Percentiles rank a stretch among this genome's conserved stretches.
phyloP scores from a whole-genome alignment of 331 rosid species.

The Saraca asoca region DNA sequence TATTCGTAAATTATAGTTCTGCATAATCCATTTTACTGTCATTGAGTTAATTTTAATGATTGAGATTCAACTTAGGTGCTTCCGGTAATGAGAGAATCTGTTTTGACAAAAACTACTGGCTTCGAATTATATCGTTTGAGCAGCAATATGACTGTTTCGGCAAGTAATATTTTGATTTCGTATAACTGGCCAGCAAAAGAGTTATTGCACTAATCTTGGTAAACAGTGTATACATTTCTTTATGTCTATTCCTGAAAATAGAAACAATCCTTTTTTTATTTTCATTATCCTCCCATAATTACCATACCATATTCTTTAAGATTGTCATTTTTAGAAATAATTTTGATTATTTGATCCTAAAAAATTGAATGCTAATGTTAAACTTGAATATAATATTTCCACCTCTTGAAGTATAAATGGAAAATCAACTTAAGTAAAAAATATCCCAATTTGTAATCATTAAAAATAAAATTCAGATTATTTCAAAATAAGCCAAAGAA shows the following conservation, averaged over 20 bases:
- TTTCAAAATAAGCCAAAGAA: constrained; percentile 13
- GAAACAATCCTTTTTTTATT: neutral
- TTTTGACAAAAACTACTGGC: constrained; percentile 90
- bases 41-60: constrained; percentile 43
- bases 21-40: constrained; percentile 22
- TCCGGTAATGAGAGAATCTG: constrained; percentile 89
- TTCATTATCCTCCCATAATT: neutral
- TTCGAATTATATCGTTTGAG: constrained; percentile 94
- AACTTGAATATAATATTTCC: constrained; percentile 13
- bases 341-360: too few relatives aligned
- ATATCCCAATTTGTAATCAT: too few relatives aligned
- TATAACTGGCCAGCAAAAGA: constrained; percentile 89
- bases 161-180: constrained; percentile 42
- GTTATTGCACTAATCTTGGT: constrained; percentile 46
- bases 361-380: constrained; percentile 4
- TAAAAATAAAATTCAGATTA: too few relatives aligned
- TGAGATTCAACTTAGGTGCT: constrained; percentile 72
- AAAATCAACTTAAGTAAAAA: neutral
- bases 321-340: constrained; percentile 10
- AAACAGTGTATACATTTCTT: constrained; percentile 14
- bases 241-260: constrained; percentile 16
- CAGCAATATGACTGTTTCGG: constrained; percentile 97
- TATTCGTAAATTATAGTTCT: constrained; percentile 33
- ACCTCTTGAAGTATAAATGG: constrained; percentile 11
- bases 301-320: neutral